Evolutionary conservation across 1,284 basidiomycete species (phyloP).

Genomic region (Microbotryum silenes-acaulis): DNA sequence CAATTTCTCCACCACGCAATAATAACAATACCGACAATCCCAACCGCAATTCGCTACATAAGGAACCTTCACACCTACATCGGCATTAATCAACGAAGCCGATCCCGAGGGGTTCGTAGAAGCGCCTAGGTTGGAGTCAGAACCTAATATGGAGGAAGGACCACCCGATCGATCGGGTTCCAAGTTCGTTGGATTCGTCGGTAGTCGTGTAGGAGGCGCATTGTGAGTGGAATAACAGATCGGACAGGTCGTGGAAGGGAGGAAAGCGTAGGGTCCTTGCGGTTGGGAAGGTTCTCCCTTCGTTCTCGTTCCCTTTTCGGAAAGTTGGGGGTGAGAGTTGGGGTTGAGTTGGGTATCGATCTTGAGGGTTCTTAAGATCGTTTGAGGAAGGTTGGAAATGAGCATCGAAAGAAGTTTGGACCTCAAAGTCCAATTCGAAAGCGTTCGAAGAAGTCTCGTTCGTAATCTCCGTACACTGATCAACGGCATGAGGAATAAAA

Average conservation of each 20-base stretch:
- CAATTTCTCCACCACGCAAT: conserved; percentile 31
- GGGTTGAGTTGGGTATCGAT: conserved; percentile 18
- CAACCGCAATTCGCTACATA: conserved; percentile 31
- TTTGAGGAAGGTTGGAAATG: conserved; percentile 32
- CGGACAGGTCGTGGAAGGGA: conserved; percentile 42
- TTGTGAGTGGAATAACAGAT: conserved; percentile 41
- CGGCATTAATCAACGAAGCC: background rate
- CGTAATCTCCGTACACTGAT: conserved; percentile 57
- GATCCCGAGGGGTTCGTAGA: background rate
- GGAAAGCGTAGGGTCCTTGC: conserved; percentile 38
- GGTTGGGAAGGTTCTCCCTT: conserved; percentile 7
- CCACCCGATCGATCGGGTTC: background rate
- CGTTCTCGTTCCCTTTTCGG: conserved; percentile 30
- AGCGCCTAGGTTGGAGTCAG: background rate
- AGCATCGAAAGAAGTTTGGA: conserved; percentile 14
- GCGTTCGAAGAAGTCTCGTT: conserved; percentile 49
- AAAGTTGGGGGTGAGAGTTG: conserved; percentile 16
- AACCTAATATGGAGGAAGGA: background rate
- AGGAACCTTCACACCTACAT: conserved; percentile 29
- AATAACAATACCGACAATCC: conserved; percentile 35
- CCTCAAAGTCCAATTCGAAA: conserved; percentile 27
- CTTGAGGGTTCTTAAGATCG: conserved; percentile 35
- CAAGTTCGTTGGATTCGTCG: background rate
- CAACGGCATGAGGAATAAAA: conserved; percentile 84
- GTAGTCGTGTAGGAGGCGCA: conserved; percentile 7